Base-by-base conservation (phyloP, 2,329 filamentous ascomycete genomes). In the Metarhizium sp. region DNA sequence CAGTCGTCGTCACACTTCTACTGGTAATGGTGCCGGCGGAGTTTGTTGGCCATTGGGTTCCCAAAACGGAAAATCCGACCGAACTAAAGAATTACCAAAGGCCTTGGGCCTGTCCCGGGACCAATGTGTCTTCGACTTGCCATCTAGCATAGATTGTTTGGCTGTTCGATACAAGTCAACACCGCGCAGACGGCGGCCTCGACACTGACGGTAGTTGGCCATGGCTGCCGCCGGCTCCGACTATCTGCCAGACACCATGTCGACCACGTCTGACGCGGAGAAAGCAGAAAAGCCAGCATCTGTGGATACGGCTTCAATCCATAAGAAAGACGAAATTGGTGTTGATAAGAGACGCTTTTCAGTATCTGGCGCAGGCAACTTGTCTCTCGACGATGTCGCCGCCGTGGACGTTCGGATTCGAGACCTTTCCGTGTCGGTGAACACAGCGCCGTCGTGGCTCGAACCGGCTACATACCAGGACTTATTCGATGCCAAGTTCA, bases 381-480 rank as follows among this genome's bases (percentile, higher is more conserved):
- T 77, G 25, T 76, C 73, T 8, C 69, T 78, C 1, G 72, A 74
- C 58, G 79, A 79, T 66, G 81, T 85, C n/a, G 72, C 79, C 29
- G 71, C 78, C 1, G 79, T 83, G 6, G 67, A 77, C 45, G 74
- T 84, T 20, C 74, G 75, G 53, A 75, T 84, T 29, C 77, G 79
- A 45, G 69, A 76, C 59, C 71, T 85, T 3, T 71, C 73, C 1
- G 78, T 86, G 7, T 76, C 73, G 1, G 80, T 86, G 18, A 78
- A 86, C 57, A 78, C 80, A 2, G 78, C 81, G 1, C 80, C 82
- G 4, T 78, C 77, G 40, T 73, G 76, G 63, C 63, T 78, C 13
- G 75, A 78, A 11, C 76, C 76, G 0, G 64, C 70, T 1, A 79
- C 76, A 1, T 79, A 78, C 45, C 64, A 68, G 0, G 70, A 73